A percentile compares a stretch with the other conserved stretches of the same genome.
phyloP scores from a whole-genome alignment of 352 stramenopile genomes.

The Halophytophthora polymorphica region DNA sequence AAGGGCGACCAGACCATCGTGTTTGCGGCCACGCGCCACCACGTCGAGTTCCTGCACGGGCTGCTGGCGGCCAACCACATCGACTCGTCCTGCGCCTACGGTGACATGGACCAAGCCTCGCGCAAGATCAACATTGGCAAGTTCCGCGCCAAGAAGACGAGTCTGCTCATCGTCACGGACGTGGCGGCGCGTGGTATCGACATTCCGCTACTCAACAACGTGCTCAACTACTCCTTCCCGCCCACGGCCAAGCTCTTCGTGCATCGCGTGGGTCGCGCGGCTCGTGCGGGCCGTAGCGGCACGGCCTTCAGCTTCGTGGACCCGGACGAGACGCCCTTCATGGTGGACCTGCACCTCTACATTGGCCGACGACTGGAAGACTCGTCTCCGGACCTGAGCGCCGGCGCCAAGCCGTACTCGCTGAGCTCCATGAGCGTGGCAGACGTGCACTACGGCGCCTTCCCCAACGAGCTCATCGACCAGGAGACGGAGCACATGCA shows the following conservation, averaged over 20 bases:
- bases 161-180: slow-evolving; percentile 93
- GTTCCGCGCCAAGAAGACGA: slow-evolving; percentile 89
- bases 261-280: slow-evolving; percentile 95
- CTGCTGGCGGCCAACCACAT: slow-evolving; percentile 83
- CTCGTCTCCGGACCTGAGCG: slow-evolving; percentile 44
- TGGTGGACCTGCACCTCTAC: slow-evolving; percentile 98
- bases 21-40: slow-evolving; percentile 97
- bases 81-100: slow-evolving; percentile 89
- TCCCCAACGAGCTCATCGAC: slow-evolving; percentile 96
- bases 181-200: slow-evolving; percentile 94
- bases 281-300: slow-evolving; percentile 92
- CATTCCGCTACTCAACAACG: slow-evolving; percentile 96
- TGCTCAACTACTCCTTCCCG: slow-evolving; percentile 96
- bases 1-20: slow-evolving; percentile 95
- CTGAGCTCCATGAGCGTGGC: slow-evolving; percentile 93
- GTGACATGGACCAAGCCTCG: slow-evolving; percentile 92
- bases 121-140: slow-evolving; percentile 90
- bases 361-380: slow-evolving; percentile 87
- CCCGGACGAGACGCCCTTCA: slow-evolving; percentile 97
- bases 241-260: slow-evolving; percentile 94
- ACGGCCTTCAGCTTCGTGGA: slow-evolving; percentile 97
- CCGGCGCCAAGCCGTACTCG: slow-evolving; percentile 76
- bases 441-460: slow-evolving; percentile 97
- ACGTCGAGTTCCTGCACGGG: slow-evolving; percentile 98
- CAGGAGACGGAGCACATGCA: slow-evolving; percentile 95